Evolutionary conservation across 352 stramenopile species (phyloP), one percentile per base, ranked within the genome.

Genomic region (Phytophthora boehmeriae): DNA sequence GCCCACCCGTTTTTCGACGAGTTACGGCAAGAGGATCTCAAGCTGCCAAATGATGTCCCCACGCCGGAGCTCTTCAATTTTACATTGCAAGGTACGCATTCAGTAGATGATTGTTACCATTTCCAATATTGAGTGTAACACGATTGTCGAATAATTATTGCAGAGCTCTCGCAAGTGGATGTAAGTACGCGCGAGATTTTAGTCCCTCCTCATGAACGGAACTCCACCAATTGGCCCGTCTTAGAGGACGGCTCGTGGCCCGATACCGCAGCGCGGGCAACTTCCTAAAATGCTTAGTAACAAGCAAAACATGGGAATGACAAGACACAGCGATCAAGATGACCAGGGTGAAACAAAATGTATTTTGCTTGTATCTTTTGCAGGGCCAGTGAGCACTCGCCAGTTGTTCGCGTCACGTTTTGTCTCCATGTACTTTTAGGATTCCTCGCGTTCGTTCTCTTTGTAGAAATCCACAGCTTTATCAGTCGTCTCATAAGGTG

Each of bases 1-100:
- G 90, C 89, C 4, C 97, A 99, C 76, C 76, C 92, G 17, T 99
- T 99, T 71, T 99, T 99, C 67, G 96, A 99, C 65, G 98, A 99
- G 66, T 79, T 99, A 23, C 83, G 97, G 42, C 75, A 97, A 64
- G 76, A 91, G 57, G 66, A 71, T 35, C 57, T 95, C 27, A 75
- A 72, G 36, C 73, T 99, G 20, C 96, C 97, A 22, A 88, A 96
- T 56, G 80, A 95, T 34, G 70, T 76, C n/a, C 63, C 86, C 0
- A 66, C 93, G 13, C 89, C 90, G 1, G 80, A 88, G 43, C 72
- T 98, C 11, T 98, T 98, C 82, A 96, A 98, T 78, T 98, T 98
- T 78, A 97, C 94, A 19, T 69, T 89, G 56, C 76, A 95, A 87
- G 87, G 87, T 96, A 65, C 30, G 63, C 20, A 27, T 17, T 17